Base-by-base conservation (phyloP, 306 rosid genomes). In the Alnus glutinosa region DNA sequence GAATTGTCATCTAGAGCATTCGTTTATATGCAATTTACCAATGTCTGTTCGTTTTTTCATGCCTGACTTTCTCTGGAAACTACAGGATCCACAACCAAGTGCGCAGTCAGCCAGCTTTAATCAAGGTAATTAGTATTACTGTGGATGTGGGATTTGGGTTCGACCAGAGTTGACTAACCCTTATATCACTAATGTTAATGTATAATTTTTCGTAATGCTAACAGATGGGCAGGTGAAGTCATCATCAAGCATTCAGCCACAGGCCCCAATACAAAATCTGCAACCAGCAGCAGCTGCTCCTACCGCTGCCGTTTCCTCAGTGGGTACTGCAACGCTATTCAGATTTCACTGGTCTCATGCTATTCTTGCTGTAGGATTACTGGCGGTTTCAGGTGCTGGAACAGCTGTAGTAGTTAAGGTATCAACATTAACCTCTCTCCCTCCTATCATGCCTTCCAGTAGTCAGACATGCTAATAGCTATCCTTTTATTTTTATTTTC, bases 261-360 rank as follows among this genome's bases (percentile, higher is more conserved):
- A 85, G 76, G 73, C 84, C 71, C 82, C 80, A 15, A 81, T 55
- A 76, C 89, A 92, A 83, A 34, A 88, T 76, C 71, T 85, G 83
- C 95, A 92, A 87, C 85, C 89, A 1, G 85, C 70, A 79, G 81
- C 89, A 30, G 71, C 87, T 73, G 89, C 86, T 76, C 81, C 92
- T 58, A 9, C 77, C 18, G 84, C 83, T 71, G 79, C 84, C 63
- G 76, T 71, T 79, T 64, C 90, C 79, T 75, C 84, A 3, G 75
- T 82, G 51, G 89, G 85, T 86, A 70, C 85, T 72, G 55, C 85
- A 50, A 50, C 83, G 23, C 89, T 82, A 74, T 78, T 79, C 66
- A 86, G 83, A 82, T 95, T 91, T 80, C 99, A 85, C 85, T 93
- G 99, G 99, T 90, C 89, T 68, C 94, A 95, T 78, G 94, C 94